Percentiles rank a stretch among this genome's conserved stretches.
Conservation (phyloP, 2,329 filamentous ascomycete species). For the Ustilaginoidea virens region DNA sequence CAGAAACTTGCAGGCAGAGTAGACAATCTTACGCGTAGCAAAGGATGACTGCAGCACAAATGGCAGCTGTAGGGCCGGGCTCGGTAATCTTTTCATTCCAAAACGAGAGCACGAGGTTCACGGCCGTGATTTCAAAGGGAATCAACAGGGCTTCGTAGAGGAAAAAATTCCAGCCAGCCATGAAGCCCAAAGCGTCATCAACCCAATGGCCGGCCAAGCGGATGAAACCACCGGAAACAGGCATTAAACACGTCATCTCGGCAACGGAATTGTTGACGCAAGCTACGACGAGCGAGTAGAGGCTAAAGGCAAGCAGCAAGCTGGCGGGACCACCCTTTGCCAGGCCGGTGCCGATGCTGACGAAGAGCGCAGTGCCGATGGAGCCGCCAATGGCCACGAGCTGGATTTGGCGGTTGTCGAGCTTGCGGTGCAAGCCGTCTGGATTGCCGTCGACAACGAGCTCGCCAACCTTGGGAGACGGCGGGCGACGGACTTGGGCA, state of each 20-base stretch:
- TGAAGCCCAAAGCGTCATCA: slow-evolving; percentile 48
- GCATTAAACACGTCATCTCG: slow-evolving; percentile 49
- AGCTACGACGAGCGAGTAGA: slow-evolving; percentile 39
- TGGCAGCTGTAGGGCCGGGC: slow-evolving; percentile 50
- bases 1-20: no score
- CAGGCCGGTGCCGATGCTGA: slow-evolving; percentile 43
- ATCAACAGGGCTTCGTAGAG: slow-evolving; percentile 28
- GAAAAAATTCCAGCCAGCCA: slow-evolving; percentile 29
- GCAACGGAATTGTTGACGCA: slow-evolving; percentile 51
- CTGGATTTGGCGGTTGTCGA: slow-evolving; percentile 40
- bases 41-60: slow-evolving; percentile 40
- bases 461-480: slow-evolving; percentile 11
- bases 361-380: slow-evolving; percentile 43
- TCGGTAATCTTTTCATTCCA: slow-evolving; percentile 31
- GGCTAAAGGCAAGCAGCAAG: slow-evolving; percentile 41
- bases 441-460: slow-evolving; percentile 16
- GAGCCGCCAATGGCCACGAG: slow-evolving; percentile 43
- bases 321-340: slow-evolving; percentile 27
- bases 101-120: slow-evolving; percentile 26
- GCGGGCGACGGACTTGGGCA: slow-evolving; percentile 11
- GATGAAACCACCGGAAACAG: slow-evolving; percentile 47
- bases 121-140: slow-evolving; percentile 26
- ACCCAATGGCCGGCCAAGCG: slow-evolving; percentile 50
- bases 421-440: slow-evolving; percentile 27
- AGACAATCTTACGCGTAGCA: slow-evolving; percentile 35